A percentile compares a stretch with the other conserved stretches of the same genome.
Evolutionary conservation across 2,329 filamentous ascomycete species (phyloP).

Genomic region (Tolypocladium tundrense): DNA sequence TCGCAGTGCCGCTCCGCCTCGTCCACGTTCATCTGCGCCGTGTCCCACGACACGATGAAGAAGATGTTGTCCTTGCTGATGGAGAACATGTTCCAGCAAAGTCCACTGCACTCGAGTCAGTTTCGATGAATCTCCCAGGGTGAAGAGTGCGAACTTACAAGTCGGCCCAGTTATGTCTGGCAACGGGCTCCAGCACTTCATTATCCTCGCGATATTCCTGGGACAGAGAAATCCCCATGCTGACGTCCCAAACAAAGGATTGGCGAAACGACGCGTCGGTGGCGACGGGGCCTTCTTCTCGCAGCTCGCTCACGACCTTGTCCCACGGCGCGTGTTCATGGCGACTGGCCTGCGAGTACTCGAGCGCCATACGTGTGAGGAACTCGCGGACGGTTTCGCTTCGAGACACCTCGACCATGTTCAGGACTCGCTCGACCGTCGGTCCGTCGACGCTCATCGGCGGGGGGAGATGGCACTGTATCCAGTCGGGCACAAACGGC

Average conservation of each 20-base stretch:
- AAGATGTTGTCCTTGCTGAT: conserved; percentile 20
- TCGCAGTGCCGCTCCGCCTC: conserved; percentile 22
- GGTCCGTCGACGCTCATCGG: conserved; percentile 27
- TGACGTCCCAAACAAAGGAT: conserved; percentile 28
- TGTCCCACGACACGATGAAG: conserved; percentile 28
- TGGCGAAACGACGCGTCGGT: conserved; percentile 24
- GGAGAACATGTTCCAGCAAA: conserved; percentile 29
- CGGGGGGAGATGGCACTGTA: conserved; percentile 21
- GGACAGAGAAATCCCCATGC: conserved; percentile 15
- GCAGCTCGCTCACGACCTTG: conserved; percentile 17
- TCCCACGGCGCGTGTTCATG: conserved; percentile 25
- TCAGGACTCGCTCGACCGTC: conserved; percentile 24
- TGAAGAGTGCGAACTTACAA: conserved; percentile 16
- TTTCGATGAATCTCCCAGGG: neutral
- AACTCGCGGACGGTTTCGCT: conserved; percentile 18
- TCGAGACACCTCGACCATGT: conserved; percentile 15
- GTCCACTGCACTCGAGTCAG: conserved; percentile 13
- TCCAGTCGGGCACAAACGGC: conserved; percentile 26
- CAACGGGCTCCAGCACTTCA: conserved; percentile 16
- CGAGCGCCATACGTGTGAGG: conserved; percentile 13
- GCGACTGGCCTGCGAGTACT: conserved; percentile 13
- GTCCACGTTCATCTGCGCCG: conserved; percentile 24
- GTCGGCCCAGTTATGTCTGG: conserved; percentile 26
- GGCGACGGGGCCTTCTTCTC: conserved; percentile 21
- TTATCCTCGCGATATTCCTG: conserved; percentile 9